Evolutionary conservation across 2,329 filamentous ascomycete genomes (phyloP).

Genomic region (Hawksworthiomyces lignivorus): DNA sequence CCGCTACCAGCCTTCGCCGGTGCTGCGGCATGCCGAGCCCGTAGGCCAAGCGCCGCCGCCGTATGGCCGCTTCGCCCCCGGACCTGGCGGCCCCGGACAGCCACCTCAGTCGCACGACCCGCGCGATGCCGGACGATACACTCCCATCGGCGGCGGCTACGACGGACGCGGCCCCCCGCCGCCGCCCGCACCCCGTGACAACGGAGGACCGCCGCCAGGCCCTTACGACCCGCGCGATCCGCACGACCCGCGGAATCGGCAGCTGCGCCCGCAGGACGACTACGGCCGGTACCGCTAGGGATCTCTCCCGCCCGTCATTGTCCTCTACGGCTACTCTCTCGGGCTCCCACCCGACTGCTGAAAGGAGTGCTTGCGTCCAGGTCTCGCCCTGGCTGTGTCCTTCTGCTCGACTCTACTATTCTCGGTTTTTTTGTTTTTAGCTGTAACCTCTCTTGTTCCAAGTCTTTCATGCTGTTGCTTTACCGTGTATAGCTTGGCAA

Average conservation of each 20-base stretch:
- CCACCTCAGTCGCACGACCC: constrained; percentile 8
- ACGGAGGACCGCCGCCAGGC: constrained; percentile 1
- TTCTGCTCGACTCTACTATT: too few species aligned
- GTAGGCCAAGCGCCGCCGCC: constrained; percentile 4
- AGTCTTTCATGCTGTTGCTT: too few species aligned
- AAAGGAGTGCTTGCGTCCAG: too few species aligned
- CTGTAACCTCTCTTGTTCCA: too few species aligned
- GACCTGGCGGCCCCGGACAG: constrained; percentile 1
- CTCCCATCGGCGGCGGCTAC: constrained; percentile 23
- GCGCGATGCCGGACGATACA: constrained; percentile 19
- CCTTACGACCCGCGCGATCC: constrained; percentile 11
- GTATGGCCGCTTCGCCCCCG: constrained; percentile 7
- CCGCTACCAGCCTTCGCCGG: constrained; percentile 19
- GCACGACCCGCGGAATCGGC: constrained; percentile 12
- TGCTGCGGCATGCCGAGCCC: constrained; percentile 14
- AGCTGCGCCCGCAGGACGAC: constrained; percentile 17
- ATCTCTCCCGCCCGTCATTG: too few species aligned
- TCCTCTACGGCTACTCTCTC: too few species aligned
- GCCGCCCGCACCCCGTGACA: neutral
- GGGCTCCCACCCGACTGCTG: too few species aligned
- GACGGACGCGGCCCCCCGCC: constrained; percentile 18
- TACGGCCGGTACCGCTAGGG: constrained; percentile 16
- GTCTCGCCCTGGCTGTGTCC: too few species aligned
- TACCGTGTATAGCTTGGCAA: too few species aligned
- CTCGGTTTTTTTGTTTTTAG: too few species aligned